Evolutionary conservation across 1,139 yeast species (phyloP), one percentile per base, ranked within the genome.

Genomic region (Taphrina pruni): DNA sequence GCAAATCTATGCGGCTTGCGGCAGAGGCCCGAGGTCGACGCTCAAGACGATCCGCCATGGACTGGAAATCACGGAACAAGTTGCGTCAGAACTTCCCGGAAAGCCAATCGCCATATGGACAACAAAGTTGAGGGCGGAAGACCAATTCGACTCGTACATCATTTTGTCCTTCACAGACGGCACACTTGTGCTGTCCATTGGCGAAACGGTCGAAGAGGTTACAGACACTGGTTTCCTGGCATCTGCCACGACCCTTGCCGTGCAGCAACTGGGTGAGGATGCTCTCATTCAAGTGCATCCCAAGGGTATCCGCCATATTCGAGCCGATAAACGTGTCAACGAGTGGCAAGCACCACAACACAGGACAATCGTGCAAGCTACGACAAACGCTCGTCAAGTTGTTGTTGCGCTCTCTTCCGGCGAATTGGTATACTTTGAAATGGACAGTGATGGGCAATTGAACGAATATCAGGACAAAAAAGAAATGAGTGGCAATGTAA

Each of bases 321-420:
- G 80, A 4, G 80, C 81, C 41, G 75, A 76, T 67, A 35, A 73
- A 68, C 77, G 78, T 20, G 75, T 78, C 3, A 81, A 86, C 7
- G 89, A 89, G 72, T 94, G 99, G 99, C 82, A 79, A 54, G 91
- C 97, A 0, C 96, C 97, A 0, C 88, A 88, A 0, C 96, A 96
- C 6, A 86, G 88, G 17, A 81, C 84, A 41, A 83, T 94, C 54
- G 75, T 84, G 0, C 79, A 81, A 38, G 88, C 93, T 0, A 78
- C 90, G 0, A 79, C 88, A 2, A 90, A 90, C 50, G 81, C 83
- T 52, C 82, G 84, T 26, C 98, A 94, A 77, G 81, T 93, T 0
- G 85, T 85, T 0, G 75, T 94, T 8, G 92, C 87, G 0, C 78
- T 94, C 9, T 87, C 95, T 1, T 90, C 88, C 75, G 82, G 87